phyloP scores from a whole-genome alignment of 805 yeast genomes.

The Tetrapisispora phaffii region DNA sequence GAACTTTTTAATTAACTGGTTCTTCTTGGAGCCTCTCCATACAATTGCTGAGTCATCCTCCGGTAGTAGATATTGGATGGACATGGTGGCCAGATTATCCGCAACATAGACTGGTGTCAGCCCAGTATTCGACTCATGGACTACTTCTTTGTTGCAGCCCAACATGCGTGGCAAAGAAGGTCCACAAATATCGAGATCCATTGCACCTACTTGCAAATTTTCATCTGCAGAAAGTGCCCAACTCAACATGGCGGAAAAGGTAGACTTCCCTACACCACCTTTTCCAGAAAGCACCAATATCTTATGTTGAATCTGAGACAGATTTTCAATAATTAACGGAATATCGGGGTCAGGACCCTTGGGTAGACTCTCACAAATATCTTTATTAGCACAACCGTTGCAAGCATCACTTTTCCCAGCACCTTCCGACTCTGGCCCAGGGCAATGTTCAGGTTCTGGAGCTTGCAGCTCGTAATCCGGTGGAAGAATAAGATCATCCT shows the following conservation, averaged over 20 bases:
- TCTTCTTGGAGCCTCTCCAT: constrained; percentile 97
- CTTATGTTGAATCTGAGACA: constrained; percentile 64
- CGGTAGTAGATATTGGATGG: constrained; percentile 91
- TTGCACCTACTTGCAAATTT: constrained; percentile 81
- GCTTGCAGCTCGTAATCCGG: constrained; percentile 35
- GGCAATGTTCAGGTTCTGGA: constrained; percentile 95
- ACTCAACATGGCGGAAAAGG: constrained; percentile 89
- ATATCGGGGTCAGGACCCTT: constrained; percentile 95
- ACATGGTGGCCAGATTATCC: constrained; percentile 91
- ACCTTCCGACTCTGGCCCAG: constrained; percentile 89
- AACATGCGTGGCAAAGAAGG: constrained; percentile 93
- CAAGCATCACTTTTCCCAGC: constrained; percentile 97
- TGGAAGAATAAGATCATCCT: constrained; percentile 2
- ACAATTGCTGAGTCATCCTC: constrained; percentile 87
- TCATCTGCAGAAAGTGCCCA: constrained; percentile 89
- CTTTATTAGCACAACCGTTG: constrained; percentile 87
- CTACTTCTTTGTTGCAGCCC: constrained; percentile 77
- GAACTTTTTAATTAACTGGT: constrained; percentile 85
- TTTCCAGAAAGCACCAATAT: constrained; percentile 73
- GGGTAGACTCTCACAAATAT: constrained; percentile 76
- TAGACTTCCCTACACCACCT: constrained; percentile 97
- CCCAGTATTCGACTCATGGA: constrained; percentile 85
- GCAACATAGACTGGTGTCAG: constrained; percentile 96
- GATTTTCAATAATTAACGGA: constrained; percentile 58
- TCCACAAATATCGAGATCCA: constrained; percentile 97